phyloP scores from a whole-genome alignment of 805 yeast species.

The Nakazawaea laoshanensis region DNA sequence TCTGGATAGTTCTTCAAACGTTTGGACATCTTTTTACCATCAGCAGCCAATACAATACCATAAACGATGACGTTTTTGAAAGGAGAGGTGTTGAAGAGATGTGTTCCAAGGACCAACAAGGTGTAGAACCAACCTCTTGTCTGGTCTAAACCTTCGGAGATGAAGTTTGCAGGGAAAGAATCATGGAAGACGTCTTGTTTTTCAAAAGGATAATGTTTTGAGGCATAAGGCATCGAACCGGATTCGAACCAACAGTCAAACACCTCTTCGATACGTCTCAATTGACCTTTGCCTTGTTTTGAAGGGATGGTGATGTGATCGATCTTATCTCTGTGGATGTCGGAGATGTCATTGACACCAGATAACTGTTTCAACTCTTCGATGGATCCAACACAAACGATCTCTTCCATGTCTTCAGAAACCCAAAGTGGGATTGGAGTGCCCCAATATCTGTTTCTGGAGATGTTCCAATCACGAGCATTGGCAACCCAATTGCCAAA shows the following conservation, averaged over 20 bases:
- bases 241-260: slow-evolving; percentile 99
- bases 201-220: slow-evolving; percentile 95
- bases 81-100: slow-evolving; percentile 86
- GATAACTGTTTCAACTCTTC: slow-evolving; percentile 78
- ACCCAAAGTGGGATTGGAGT: slow-evolving; percentile 99
- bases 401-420: slow-evolving; percentile 85
- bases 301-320: slow-evolving; percentile 94
- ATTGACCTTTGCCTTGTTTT: slow-evolving; percentile 73
- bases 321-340: slow-evolving; percentile 88
- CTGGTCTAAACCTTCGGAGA: slow-evolving; percentile 98
- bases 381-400: slow-evolving; percentile 89
- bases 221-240: slow-evolving; percentile 98
- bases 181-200: slow-evolving; percentile 57
- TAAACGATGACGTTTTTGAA: slow-evolving; percentile 91
- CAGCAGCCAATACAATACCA: slow-evolving; percentile 95
- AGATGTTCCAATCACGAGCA: slow-evolving; percentile 98
- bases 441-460: slow-evolving; percentile 99
- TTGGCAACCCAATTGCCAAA: slow-evolving; percentile 97
- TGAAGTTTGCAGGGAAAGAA: slow-evolving; percentile 94
- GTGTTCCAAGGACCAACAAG: slow-evolving; percentile 90
- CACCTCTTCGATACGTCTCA: slow-evolving; percentile 92
- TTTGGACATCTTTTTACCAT: slow-evolving; percentile 99
- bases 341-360: slow-evolving; percentile 75
- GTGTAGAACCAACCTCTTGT: slow-evolving; percentile 99
- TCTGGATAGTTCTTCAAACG: slow-evolving; percentile 97